phyloP scores from a whole-genome alignment of 805 yeast genomes.

The Pichia thaimueangensis region DNA sequence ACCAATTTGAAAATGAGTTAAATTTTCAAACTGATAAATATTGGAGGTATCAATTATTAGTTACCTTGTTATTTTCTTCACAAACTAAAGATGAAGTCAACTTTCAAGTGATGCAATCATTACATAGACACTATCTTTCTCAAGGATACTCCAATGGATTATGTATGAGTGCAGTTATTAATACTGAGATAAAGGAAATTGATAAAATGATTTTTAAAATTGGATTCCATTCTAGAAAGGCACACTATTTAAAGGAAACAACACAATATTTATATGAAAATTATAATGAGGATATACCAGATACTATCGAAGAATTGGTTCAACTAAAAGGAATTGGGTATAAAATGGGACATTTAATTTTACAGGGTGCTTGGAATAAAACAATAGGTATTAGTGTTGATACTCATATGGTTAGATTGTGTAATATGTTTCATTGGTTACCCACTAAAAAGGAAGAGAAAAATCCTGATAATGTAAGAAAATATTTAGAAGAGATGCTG shows the following conservation, averaged over 20 bases:
- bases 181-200: conserved; percentile 46
- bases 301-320: conserved; percentile 55
- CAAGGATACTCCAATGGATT: conserved; percentile 44
- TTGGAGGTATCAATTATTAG: conserved; percentile 65
- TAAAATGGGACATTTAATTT: conserved; percentile 80
- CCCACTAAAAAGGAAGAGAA: conserved; percentile 33
- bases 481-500: conserved; percentile 65
- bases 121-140: conserved; percentile 44
- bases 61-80: conserved; percentile 81
- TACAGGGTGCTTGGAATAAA: conserved; percentile 78
- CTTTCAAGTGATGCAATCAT: conserved; percentile 57
- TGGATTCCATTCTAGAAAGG: conserved; percentile 82
- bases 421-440: conserved; percentile 80
- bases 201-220: conserved; percentile 69
- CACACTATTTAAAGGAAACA: conserved; percentile 59
- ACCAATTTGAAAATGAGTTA: conserved; percentile 10
- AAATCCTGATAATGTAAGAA: conserved; percentile 73
- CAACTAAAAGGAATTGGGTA: conserved; percentile 91
- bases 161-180: conserved; percentile 46
- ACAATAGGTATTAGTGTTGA: conserved; percentile 89
- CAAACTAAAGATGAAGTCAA: conserved; percentile 91
- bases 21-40: conserved; percentile 30
- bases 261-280: conserved; percentile 44
- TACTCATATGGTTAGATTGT: conserved; percentile 78
- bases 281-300: conserved; percentile 67